Evolutionary conservation across 352 stramenopile species (phyloP).

Genomic region (Phytophthora cryptogea): DNA sequence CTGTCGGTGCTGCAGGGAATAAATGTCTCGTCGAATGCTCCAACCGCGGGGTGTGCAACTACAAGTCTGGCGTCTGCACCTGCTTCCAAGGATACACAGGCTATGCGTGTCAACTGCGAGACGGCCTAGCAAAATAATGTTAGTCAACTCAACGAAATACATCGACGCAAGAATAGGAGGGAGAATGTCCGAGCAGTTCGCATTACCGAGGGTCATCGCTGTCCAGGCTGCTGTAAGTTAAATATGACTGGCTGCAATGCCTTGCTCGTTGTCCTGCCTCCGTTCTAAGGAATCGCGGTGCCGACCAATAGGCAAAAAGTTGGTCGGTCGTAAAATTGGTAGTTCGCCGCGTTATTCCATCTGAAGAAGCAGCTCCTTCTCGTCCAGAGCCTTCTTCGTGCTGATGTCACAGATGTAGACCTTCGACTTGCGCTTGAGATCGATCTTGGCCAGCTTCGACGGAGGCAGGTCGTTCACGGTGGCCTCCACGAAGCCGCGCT

Average conservation of each 20-base stretch:
- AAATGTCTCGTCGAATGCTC: conserved; percentile 92
- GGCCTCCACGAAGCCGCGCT: conserved; percentile 94
- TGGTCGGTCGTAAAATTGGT: conserved; percentile 28
- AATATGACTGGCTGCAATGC: conserved; percentile 28
- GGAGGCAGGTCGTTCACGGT: conserved; percentile 86
- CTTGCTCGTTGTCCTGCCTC: conserved; percentile 14
- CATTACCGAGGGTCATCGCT: conserved; percentile 25
- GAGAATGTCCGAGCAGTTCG: conserved; percentile 16
- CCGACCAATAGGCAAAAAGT: conserved; percentile 32
- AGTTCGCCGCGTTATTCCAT: conserved; percentile 39
- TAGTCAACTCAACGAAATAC: conserved; percentile 4
- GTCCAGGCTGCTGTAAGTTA: conserved; percentile 27
- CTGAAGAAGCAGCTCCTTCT: conserved; percentile 84
- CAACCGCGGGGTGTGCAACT: conserved; percentile 92
- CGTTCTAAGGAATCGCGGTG: conserved; percentile 31
- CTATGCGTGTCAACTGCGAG: conserved; percentile 57
- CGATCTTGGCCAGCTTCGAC: conserved; percentile 78
- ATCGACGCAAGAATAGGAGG: conserved; percentile 4
- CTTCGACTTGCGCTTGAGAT: conserved; percentile 85
- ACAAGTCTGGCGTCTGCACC: conserved; percentile 76
- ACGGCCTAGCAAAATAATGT: conserved; percentile 35
- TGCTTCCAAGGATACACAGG: conserved; percentile 87
- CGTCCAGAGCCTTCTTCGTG: conserved; percentile 77
- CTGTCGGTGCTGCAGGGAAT: conserved; percentile 68
- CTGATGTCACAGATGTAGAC: conserved; percentile 91